Evolutionary conservation across 2,329 filamentous ascomycete species (phyloP), one percentile per base, ranked within the genome.

Genomic region (Sodiomyces alkalinus): DNA sequence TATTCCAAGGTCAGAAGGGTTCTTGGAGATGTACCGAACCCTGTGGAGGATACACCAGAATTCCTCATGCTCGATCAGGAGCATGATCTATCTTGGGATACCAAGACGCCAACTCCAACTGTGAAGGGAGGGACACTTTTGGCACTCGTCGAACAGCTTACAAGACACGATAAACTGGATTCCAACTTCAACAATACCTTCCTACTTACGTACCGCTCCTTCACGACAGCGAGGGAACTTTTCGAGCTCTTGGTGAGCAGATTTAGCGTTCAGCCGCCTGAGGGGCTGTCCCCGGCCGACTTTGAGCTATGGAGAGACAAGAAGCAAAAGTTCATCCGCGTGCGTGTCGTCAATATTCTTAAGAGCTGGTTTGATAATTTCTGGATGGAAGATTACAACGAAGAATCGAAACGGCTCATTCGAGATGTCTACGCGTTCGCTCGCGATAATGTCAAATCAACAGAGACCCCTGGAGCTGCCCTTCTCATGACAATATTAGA

Each of bases 291-390:
- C 7, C 67, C 71, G 30, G 56, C 68, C 21, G 85, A 96, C 39
- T 83, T 80, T 42, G 81, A 93, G 31, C 63, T 70, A 17, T 98
- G 90, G 90, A 73, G 80, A 19, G 83, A 93, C 48, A 76, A 77
- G 47, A 98, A 98, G 57, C 90, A 96, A 51, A 94, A 92, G 47
- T 80, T 83, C 5, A 94, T 96, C 35, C 73, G 90, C 19, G 92
- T 98, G 58, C 75, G 90, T 22, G 86, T 98, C 3, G 85, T 98
- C 39, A 98, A 96, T 46, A 96, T 94, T 38, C 60, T 98, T 26
- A 96, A 96, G 64, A 92, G 74, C 53, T 98, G 90, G 90, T 90
- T 98, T 41, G 90, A 96, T 48, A 86, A 80, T 42, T 96, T 90
- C 52, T 98, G 90, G 90, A 94, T 96, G 85, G 90, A 98, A 48